Conservation (phyloP, 2,329 filamentous ascomycete species). For the Thelonectria rubi region DNA sequence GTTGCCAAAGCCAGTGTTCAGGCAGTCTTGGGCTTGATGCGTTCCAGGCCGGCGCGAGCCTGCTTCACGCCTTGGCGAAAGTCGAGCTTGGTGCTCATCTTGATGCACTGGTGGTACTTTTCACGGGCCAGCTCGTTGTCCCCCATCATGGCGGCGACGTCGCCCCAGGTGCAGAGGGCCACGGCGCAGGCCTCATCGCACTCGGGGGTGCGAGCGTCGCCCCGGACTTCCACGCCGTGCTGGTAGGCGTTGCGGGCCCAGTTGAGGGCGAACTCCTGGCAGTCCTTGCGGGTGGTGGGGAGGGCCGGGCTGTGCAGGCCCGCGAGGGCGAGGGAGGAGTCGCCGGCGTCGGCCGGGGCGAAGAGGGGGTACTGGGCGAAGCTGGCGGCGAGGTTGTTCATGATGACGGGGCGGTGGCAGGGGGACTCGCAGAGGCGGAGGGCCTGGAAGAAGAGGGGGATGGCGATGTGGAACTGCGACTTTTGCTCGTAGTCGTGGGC, state of each 20-base stretch:
- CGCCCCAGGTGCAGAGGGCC: slow-evolving; percentile 86
- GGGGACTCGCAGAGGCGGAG: slow-evolving; percentile 70
- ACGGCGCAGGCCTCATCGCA: slow-evolving; percentile 86
- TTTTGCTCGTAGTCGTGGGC: slow-evolving; percentile 79
- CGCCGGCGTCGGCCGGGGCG: slow-evolving; percentile 38
- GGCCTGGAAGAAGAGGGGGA: slow-evolving; percentile 88
- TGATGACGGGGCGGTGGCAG: slow-evolving; percentile 85
- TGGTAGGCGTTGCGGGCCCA: slow-evolving; percentile 83
- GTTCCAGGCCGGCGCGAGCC: slow-evolving; percentile 60
- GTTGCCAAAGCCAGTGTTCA: background rate
- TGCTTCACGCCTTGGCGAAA: slow-evolving; percentile 62
- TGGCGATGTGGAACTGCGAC: slow-evolving; percentile 80
- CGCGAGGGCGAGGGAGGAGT: slow-evolving; percentile 42
- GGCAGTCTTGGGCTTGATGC: slow-evolving; percentile 33
- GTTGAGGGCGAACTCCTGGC: slow-evolving; percentile 74
- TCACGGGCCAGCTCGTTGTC: slow-evolving; percentile 70
- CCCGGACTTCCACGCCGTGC: slow-evolving; percentile 71
- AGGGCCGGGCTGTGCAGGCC: slow-evolving; percentile 44
- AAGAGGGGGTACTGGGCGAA: slow-evolving; percentile 72
- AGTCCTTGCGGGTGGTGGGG: slow-evolving; percentile 62
- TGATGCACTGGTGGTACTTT: slow-evolving; percentile 74
- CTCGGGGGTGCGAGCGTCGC: slow-evolving; percentile 75
- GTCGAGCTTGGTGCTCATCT: slow-evolving; percentile 64
- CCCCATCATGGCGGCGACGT: slow-evolving; percentile 80
- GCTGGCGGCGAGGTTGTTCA: slow-evolving; percentile 83